Evolutionary conservation across 2,329 filamentous ascomycete species (phyloP).

Genomic region (Pseudodiploospora longispora): DNA sequence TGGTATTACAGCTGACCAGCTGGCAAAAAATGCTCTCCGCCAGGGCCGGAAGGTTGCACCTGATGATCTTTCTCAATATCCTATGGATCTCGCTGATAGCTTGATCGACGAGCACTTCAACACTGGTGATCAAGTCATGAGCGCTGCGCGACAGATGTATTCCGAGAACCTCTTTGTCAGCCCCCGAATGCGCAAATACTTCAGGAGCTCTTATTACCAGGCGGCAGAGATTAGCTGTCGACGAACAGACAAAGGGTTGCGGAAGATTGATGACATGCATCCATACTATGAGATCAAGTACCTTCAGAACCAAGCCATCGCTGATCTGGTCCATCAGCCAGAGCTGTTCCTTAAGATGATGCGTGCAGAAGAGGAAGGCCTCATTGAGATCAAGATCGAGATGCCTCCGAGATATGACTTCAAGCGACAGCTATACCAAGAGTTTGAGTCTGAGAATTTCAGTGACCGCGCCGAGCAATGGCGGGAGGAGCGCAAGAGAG

Average conservation of each 20-base stretch:
- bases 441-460: slow-evolving; percentile 91
- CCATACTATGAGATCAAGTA: slow-evolving; percentile 99
- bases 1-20: slow-evolving; percentile 79
- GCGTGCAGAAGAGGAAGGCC: slow-evolving; percentile 87
- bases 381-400: slow-evolving; percentile 76
- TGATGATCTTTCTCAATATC: slow-evolving; percentile 73
- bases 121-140: slow-evolving; percentile 67
- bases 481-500: slow-evolving; percentile 81
- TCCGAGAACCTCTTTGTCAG: slow-evolving; percentile 83
- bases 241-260: slow-evolving; percentile 87
- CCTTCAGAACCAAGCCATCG: slow-evolving; percentile 77
- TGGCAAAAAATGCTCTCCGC: slow-evolving; percentile 78
- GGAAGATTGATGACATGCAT: slow-evolving; percentile 88
- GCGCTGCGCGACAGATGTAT: slow-evolving; percentile 78
- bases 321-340: slow-evolving; percentile 71
- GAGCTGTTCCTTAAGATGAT: slow-evolving; percentile 96
- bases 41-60: slow-evolving; percentile 72
- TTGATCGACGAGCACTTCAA: slow-evolving; percentile 65
- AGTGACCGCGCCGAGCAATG: slow-evolving; percentile 92
- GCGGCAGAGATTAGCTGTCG: slow-evolving; percentile 78
- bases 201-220: slow-evolving; percentile 76
- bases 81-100: slow-evolving; percentile 79
- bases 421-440: slow-evolving; percentile 65
- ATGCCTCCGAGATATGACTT: slow-evolving; percentile 72
- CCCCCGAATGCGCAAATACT: slow-evolving; percentile 80